Base-by-base conservation (phyloP, 1,284 basidiomycete genomes). In the Puccinia triticina region DNA sequence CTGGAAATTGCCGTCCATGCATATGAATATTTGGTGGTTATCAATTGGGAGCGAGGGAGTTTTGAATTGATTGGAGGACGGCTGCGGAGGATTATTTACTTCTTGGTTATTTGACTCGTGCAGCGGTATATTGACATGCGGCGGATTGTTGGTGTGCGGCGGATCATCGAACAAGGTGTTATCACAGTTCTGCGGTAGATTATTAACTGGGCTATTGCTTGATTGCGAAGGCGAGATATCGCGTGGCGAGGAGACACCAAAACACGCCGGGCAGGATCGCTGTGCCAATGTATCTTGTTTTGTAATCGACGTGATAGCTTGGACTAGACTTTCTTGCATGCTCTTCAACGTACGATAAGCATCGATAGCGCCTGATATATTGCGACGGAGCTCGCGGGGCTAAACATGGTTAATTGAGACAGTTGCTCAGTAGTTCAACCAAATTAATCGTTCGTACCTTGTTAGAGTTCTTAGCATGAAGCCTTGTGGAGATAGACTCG, bases 1-100 rank as follows among this genome's bases (percentile, higher is more conserved):
- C 50, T 75, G 73, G 26, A 75, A 75, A 46, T 69, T 69, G 12
- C 67, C 67, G 26, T 69, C 67, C 1, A 69, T 37, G 40, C 74
- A 76, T 8, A 76, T 29, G n/a, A 69, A 48, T 16, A 69, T 46
- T n/a, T 29, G 5, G 40, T 37, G 2, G 8, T 67, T 21, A 21
- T 43, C 55, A 10, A 7, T 21, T 10, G 55, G 55, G 21, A 59
- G 7, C 21, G 7, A 10, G 21, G 5, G 7, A 29, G 55, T 59
- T 59, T 23, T 59, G 55, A 10, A 7, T 59, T 23, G 55, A 29
- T 59, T n/a, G 5, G 29, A 10, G 21, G 55, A 8, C 23, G 55
- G 21, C 8, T 46, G 7, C 8, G 43, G 43, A 14, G 43, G 43
- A 46, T 46, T 46, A 14, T 46, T 46, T 46, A 46, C 14, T 14